Evolutionary conservation across 257 asterid genomes (phyloP).

Genomic region (Scutellaria minor): DNA sequence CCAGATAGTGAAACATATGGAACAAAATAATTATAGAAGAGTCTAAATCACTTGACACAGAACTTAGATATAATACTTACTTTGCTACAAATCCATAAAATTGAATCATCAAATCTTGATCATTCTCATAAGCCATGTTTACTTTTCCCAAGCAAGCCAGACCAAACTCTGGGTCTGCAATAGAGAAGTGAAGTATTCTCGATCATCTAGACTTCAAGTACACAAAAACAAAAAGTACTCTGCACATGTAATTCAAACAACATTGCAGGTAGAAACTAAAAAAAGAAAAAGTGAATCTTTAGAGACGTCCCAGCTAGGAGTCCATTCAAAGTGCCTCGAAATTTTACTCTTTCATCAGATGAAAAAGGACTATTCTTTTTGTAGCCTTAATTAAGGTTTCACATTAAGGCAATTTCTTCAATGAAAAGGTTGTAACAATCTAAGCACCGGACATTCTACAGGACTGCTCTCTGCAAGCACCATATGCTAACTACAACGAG

Average conservation of each 20-base stretch:
- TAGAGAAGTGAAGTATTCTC: constrained; percentile 29
- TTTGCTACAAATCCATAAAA: constrained; percentile 82
- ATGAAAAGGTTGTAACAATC: neutral
- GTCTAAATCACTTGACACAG: neutral
- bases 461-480: constrained; percentile 8
- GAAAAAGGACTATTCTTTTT: constrained; percentile 12
- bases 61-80: constrained; percentile 47
- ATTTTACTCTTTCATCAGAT: neutral
- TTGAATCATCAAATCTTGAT: constrained; percentile 75
- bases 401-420: constrained; percentile 17
- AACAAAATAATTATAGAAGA: neutral
- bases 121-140: constrained; percentile 69
- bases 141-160: constrained; percentile 85
- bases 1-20: neutral
- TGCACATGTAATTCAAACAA: constrained; percentile 14
- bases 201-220: neutral
- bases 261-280: neutral
- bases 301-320: constrained; percentile 1
- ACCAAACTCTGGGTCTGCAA: constrained; percentile 83
- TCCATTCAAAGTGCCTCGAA: neutral
- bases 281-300: neutral
- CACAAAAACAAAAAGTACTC: constrained; percentile 8
- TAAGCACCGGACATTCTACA: constrained; percentile 8
- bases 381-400: constrained; percentile 2
- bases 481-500: constrained; percentile 13